Percentiles rank a stretch among this genome's conserved stretches.
Conservation (phyloP, 192 early-diverging fungal species). For the Entomortierella lignicola region DNA sequence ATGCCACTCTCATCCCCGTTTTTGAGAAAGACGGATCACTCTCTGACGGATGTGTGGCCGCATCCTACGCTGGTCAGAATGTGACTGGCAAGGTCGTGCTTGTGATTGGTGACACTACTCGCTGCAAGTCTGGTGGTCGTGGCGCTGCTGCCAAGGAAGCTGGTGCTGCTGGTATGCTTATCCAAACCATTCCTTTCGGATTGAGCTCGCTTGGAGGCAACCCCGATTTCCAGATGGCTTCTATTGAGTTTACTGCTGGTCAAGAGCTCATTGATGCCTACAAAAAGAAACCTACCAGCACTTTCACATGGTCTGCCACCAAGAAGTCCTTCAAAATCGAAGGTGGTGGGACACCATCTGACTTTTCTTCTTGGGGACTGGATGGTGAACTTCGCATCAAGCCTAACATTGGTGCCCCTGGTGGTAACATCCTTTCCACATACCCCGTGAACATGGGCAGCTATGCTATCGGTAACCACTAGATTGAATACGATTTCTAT, state of each 20-base stretch:
- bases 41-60: conserved; percentile 31
- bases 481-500: not conserved
- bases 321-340: conserved; percentile 11
- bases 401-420: conserved; percentile 73
- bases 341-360: conserved; percentile 62
- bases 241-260: conserved; percentile 44
- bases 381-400: conserved; percentile 69
- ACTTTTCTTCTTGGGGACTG: conserved; percentile 75
- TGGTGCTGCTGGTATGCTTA: conserved; percentile 40
- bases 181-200: conserved; percentile 43
- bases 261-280: conserved; percentile 38
- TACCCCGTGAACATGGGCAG: conserved; percentile 56
- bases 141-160: conserved; percentile 39
- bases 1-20: conserved; percentile 34
- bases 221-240: conserved; percentile 42
- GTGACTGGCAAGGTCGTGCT: conserved; percentile 61
- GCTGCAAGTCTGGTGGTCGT: conserved; percentile 53
- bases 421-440: conserved; percentile 76
- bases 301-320: conserved; percentile 3
- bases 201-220: conserved; percentile 23
- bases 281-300: conserved; percentile 26
- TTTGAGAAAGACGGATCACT: conserved; percentile 30
- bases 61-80: conserved; percentile 7
- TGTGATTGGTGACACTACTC: conserved; percentile 51
- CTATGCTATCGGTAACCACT: conserved; percentile 49